Percentiles rank a stretch among this genome's conserved stretches.
phyloP scores from a whole-genome alignment of 768 basidiomycete genomes.

The Ramaria sp. region DNA sequence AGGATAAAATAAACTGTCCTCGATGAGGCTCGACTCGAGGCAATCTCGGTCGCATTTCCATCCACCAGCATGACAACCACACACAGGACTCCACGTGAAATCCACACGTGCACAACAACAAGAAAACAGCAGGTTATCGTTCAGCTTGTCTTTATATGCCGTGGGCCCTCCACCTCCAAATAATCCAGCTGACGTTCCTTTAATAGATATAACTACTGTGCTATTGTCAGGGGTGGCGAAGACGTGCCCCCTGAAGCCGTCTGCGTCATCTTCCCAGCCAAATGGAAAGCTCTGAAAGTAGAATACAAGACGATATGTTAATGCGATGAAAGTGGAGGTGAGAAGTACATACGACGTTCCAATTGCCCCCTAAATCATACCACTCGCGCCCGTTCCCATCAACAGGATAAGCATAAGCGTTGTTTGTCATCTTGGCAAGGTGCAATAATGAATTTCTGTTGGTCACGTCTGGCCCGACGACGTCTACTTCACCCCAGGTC shows the following conservation, averaged over 20 bases:
- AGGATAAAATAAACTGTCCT: conserved; percentile 82
- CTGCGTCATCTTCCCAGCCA: conserved; percentile 85
- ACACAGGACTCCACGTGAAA: conserved; percentile 88
- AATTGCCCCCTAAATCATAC: conserved; percentile 58
- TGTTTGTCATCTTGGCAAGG: conserved; percentile 83
- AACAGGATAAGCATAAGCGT: conserved; percentile 57
- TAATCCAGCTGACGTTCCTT: conserved; percentile 79
- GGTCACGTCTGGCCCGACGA: conserved; percentile 58
- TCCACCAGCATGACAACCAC: conserved; percentile 68
- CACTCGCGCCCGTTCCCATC: conserved; percentile 39
- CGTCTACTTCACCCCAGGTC: conserved; percentile 56
- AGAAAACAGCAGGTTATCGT: conserved; percentile 92
- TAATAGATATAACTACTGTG: conserved; percentile 80
- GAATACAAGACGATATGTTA: background rate
- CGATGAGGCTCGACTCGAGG: conserved; percentile 63
- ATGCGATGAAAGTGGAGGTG: background rate
- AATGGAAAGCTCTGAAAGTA: conserved; percentile 50
- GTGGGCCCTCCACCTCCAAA: conserved; percentile 76
- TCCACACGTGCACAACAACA: conserved; percentile 96
- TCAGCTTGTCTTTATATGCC: conserved; percentile 78
- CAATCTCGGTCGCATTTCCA: conserved; percentile 76
- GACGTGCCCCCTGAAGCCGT: conserved; percentile 86
- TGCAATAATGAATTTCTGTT: conserved; percentile 61
- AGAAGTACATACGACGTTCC: conserved; percentile 40
- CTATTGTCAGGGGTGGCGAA: conserved; percentile 69